Evolutionary conservation across 805 yeast species (phyloP).

Genomic region (Peterozyma xylosa): DNA sequence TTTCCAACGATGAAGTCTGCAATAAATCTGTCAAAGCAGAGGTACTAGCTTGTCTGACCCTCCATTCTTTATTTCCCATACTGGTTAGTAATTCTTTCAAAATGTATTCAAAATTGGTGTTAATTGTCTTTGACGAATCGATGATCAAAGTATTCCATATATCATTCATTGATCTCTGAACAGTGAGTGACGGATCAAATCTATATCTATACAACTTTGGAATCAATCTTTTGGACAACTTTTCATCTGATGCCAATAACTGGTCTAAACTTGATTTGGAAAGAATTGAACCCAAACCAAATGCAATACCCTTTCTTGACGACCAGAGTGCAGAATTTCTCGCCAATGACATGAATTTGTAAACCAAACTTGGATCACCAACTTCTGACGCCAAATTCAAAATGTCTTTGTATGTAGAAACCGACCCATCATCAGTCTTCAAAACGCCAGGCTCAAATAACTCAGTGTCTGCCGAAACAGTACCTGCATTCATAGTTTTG

Average conservation of each 20-base stretch:
- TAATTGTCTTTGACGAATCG: constrained; percentile 46
- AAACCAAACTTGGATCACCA: constrained; percentile 91
- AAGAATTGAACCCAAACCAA: constrained; percentile 80
- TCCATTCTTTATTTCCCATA: constrained; percentile 85
- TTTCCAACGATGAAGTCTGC: constrained; percentile 47
- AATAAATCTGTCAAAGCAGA: constrained; percentile 64
- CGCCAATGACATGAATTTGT: constrained; percentile 89
- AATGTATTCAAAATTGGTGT: constrained; percentile 48
- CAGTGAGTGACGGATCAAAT: constrained; percentile 75
- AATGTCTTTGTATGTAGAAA: constrained; percentile 88
- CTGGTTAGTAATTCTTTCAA: constrained; percentile 55
- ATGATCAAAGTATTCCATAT: constrained; percentile 77
- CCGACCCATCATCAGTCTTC: constrained; percentile 76
- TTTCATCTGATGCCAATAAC: constrained; percentile 44
- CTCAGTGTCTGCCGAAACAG: constrained; percentile 72
- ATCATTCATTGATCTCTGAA: constrained; percentile 75
- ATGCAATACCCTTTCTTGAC: constrained; percentile 88
- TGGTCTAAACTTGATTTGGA: constrained; percentile 70
- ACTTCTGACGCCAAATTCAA: constrained; percentile 85
- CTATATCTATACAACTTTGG: constrained; percentile 81
- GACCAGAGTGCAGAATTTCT: constrained; percentile 87
- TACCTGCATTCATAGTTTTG: constrained; percentile 46
- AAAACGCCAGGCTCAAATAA: constrained; percentile 78
- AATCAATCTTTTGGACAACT: constrained; percentile 52
- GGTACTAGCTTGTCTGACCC: constrained; percentile 84